Evolutionary conservation across 495 filamentous ascomycete species (phyloP), one percentile per base, ranked within the genome.

Genomic region (Hypoxylon crocopeplum): DNA sequence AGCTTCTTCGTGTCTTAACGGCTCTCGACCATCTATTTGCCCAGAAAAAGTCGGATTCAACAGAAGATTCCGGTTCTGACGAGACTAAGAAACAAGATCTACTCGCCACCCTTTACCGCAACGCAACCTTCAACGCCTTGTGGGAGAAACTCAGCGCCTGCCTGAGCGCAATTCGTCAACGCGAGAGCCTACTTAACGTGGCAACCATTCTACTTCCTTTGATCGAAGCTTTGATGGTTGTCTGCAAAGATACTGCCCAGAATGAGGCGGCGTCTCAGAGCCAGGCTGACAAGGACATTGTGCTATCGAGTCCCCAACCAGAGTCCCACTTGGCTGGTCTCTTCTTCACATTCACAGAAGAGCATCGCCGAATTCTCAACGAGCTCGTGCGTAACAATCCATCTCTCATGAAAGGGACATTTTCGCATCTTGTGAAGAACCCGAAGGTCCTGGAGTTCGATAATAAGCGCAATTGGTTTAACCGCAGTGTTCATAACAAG

Each of bases 391-490:
- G 94, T 29, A 89, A 95, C 59, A 98, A 94, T 58, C 94, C 94
- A 24, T 93, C 96, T 65, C 84, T 99, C 58, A 99, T 99, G 94
- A 97, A 93, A 59, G 94, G 93, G 34, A 95, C 92, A 11, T 97
- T 99, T 74, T 92, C 93, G 6, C 79, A 97, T 30, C 78, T 99
- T 21, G 93, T 97, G 59, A 97, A 96, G 78, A 99, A 99, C 67
- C 95, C 94, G 38, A 98, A 97, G 82, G 94, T 99, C 11, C 75
- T 99, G 39, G 94, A 99, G 64, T 99, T 99, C 67, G 94, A 99
- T 72, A 99, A 98, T 77, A 99, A 99, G 82, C 93, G 95, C 64
- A 97, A 95, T 72, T 99, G 94, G 82, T 99, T 99, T 79, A 97
- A 84, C 72, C 89, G 95, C 37, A 90, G 89, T 60, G 82, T 99